Evolutionary conservation across 805 yeast genomes (phyloP).

Genomic region (Monosporozyma unispora): DNA sequence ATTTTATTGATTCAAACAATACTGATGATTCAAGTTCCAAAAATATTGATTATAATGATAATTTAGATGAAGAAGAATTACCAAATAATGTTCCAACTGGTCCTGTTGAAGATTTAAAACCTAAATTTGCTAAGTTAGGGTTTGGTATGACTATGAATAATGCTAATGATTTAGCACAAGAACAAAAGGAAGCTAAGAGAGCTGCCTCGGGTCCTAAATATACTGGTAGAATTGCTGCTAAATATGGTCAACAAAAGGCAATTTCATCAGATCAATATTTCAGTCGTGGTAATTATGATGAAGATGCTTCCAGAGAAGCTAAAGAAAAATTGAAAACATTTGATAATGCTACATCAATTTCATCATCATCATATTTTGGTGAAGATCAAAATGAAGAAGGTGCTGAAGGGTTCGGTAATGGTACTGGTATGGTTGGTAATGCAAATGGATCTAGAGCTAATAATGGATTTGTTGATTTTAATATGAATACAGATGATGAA

Average conservation of each 20-base stretch:
- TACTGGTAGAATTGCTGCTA: slow-evolving; percentile 65
- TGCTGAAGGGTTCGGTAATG: slow-evolving; percentile 16
- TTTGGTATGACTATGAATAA: slow-evolving; percentile 77
- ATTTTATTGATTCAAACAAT: slow-evolving; percentile 5
- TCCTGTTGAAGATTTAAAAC: slow-evolving; percentile 36
- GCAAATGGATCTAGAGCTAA: slow-evolving; percentile 13
- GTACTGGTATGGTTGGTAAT: slow-evolving; percentile 7
- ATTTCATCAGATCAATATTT: slow-evolving; percentile 93
- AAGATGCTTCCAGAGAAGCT: slow-evolving; percentile 71
- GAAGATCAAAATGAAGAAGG: slow-evolving; percentile 54
- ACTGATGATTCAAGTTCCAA: slow-evolving; percentile 3
- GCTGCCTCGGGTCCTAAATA: slow-evolving; percentile 51
- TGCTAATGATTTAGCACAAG: slow-evolving; percentile 39
- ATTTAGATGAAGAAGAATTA: slow-evolving; percentile 6
- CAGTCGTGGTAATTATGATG: slow-evolving; percentile 80
- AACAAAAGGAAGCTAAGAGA: slow-evolving; percentile 30
- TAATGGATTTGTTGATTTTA: slow-evolving; percentile 54
- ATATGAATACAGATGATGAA: slow-evolving; percentile 79
- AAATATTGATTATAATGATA: slow-evolving; percentile 15
- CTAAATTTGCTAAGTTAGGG: slow-evolving; percentile 72
- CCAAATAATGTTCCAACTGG: slow-evolving; percentile 6
- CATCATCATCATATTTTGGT: slow-evolving; percentile 88
- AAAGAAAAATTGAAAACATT: slow-evolving; percentile 69
- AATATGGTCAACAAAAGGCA: slow-evolving; percentile 84
- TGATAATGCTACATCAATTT: slow-evolving; percentile 81